These are phyloP conservation scores for Cutaneotrichosporon dermatis DNA, from an alignment of 1,284 basidiomycete species.

Conservation along the genomic window DNA sequence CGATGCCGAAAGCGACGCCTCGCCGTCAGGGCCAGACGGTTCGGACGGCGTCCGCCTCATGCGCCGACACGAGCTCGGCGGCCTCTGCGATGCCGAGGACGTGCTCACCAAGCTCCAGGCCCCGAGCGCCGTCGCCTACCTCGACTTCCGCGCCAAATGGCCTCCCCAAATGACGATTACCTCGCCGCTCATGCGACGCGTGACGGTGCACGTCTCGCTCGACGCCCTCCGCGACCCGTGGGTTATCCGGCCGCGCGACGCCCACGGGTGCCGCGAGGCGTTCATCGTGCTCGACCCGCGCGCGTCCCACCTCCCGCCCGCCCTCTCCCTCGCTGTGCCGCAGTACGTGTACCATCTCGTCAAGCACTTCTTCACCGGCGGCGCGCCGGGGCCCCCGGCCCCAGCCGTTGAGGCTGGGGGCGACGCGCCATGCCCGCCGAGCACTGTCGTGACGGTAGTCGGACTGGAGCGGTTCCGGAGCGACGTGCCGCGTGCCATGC, in stretches of 20 bases:
- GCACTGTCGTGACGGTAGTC: neutral
- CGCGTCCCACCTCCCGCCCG: neutral
- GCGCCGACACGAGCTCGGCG: slow-evolving; percentile 1
- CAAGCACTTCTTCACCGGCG: neutral
- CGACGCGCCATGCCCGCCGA: neutral
- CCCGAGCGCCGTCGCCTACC: neutral
- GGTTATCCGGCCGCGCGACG: neutral
- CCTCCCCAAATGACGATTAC: slow-evolving; percentile 1
- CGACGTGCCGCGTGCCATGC: neutral
- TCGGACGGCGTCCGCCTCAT: neutral
- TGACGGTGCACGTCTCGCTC: neutral
- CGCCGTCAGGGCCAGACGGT: no score
- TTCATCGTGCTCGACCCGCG: neutral
- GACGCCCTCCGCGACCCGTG: slow-evolving; percentile 1
- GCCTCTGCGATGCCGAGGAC: neutral
- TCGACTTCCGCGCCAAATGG: slow-evolving; percentile 2
- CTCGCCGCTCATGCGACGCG: neutral
- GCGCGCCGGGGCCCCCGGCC: neutral
- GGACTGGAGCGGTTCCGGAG: slow-evolving; percentile 2
- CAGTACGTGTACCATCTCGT: slow-evolving; percentile 2
- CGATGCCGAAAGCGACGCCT: no score
- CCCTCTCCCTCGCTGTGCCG: neutral
- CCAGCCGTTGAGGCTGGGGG: no score
- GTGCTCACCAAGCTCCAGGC: slow-evolving; percentile 4
- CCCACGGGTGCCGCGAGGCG: neutral